These are phyloP conservation scores for Calvatia gigantea DNA, from an alignment of 768 basidiomycete genomes.

Conservation along the genomic window DNA sequence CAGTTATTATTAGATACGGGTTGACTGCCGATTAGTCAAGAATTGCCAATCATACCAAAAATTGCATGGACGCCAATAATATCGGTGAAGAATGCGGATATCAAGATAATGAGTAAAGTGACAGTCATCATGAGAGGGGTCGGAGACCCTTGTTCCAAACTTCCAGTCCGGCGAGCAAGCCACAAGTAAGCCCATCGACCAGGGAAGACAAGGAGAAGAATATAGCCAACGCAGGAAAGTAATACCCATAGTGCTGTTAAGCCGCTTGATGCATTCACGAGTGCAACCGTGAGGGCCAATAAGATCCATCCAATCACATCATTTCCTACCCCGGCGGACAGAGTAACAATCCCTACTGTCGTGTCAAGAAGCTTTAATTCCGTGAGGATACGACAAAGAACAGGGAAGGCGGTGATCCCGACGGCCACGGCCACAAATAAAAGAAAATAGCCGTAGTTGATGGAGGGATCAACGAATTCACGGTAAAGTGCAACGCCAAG, in stretches of 20 bases:
- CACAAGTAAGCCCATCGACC: slow-evolving; percentile 62
- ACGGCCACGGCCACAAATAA: slow-evolving; percentile 84
- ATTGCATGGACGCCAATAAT: slow-evolving; percentile 78
- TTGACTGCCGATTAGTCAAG: slow-evolving; percentile 17
- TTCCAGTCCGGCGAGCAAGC: slow-evolving; percentile 65
- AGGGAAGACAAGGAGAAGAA: slow-evolving; percentile 63
- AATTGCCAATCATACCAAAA: slow-evolving; percentile 38
- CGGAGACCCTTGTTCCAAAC: slow-evolving; percentile 69
- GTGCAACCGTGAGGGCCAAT: slow-evolving; percentile 77
- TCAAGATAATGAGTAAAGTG: slow-evolving; percentile 69
- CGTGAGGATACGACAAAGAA: slow-evolving; percentile 80
- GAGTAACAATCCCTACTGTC: slow-evolving; percentile 76
- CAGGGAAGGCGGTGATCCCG: slow-evolving; percentile 80
- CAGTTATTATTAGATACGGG: neutral
- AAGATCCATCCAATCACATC: slow-evolving; percentile 80
- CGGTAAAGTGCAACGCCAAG: slow-evolving; percentile 71
- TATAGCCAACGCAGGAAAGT: slow-evolving; percentile 62
- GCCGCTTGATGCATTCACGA: slow-evolving; percentile 74
- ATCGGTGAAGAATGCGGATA: slow-evolving; percentile 81
- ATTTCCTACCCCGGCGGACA: slow-evolving; percentile 82
- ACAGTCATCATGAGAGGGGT: slow-evolving; percentile 76
- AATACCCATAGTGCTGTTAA: slow-evolving; percentile 79
- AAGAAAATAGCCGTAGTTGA: slow-evolving; percentile 78
- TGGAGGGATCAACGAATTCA: slow-evolving; percentile 51
- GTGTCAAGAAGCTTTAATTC: slow-evolving; percentile 81